Percentiles rank a stretch among this genome's conserved stretches.
phyloP scores from a whole-genome alignment of 1,284 basidiomycete species.

The Irpex rosettiformis region DNA sequence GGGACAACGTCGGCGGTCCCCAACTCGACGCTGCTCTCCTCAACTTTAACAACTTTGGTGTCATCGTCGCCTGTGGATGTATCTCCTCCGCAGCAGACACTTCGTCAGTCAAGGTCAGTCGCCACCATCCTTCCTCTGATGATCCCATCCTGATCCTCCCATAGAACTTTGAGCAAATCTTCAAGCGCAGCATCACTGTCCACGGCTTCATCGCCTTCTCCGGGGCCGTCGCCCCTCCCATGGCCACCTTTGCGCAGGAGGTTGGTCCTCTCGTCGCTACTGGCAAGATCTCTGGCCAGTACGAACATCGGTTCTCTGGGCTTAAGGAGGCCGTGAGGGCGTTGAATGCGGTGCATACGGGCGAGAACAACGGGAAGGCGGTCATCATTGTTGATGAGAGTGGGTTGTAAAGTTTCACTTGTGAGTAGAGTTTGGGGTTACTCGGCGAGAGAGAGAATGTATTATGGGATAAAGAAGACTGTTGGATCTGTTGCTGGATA shows the following conservation, averaged over 20 bases:
- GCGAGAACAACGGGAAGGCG: conserved; percentile 53
- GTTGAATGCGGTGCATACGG: conserved; percentile 47
- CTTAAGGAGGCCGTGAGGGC: conserved; percentile 49
- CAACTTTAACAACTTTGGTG: conserved; percentile 10
- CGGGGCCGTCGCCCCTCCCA: conserved; percentile 5
- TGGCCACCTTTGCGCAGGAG: conserved; percentile 42
- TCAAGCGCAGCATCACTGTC: conserved; percentile 14
- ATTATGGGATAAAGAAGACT: no score
- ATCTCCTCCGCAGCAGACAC: conserved; percentile 8
- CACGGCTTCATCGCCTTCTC: conserved; percentile 12
- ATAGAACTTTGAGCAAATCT: conserved; percentile 15
- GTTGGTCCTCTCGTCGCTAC: conserved; percentile 46
- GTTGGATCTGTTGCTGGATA: no score
- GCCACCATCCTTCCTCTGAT: not conserved
- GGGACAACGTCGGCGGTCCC: conserved; percentile 59
- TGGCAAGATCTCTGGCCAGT: conserved; percentile 53
- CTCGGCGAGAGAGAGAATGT: no score
- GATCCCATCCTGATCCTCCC: not conserved
- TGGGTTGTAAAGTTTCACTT: not conserved
- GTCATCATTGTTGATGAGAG: conserved; percentile 31
- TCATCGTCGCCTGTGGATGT: conserved; percentile 16
- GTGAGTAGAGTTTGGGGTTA: no score
- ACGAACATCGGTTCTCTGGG: conserved; percentile 46
- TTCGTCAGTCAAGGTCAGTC: conserved; percentile 9
- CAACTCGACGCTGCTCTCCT: conserved; percentile 48